phyloP scores from a whole-genome alignment of 1,284 basidiomycete species.

The Cutaneotrichosporon spelunceum region DNA sequence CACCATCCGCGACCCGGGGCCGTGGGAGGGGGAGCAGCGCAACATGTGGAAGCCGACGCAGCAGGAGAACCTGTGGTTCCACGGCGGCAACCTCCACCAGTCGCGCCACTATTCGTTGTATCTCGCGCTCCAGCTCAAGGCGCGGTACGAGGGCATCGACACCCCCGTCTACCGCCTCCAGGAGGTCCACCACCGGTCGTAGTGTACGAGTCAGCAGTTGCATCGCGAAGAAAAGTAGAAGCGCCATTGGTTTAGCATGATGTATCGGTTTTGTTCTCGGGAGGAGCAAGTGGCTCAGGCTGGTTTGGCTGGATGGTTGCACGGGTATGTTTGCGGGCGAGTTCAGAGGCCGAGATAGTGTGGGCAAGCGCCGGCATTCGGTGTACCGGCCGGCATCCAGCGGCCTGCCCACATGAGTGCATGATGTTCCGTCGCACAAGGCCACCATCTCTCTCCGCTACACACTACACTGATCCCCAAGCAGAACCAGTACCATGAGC shows the following conservation, averaged over 20 bases:
- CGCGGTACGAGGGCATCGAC: conserved; percentile 22
- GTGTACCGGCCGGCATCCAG: too few relatives aligned
- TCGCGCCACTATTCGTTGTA: conserved; percentile 24
- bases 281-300: too few relatives aligned
- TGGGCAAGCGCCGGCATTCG: too few relatives aligned
- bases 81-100: conserved; percentile 23
- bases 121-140: conserved; percentile 25
- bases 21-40: conserved; percentile 25
- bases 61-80: conserved; percentile 21
- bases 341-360: too few relatives aligned
- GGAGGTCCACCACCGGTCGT: conserved; percentile 19
- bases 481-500: not conserved
- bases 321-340: too few relatives aligned
- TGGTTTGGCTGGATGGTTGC: too few relatives aligned
- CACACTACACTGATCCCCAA: not conserved
- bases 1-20: conserved; percentile 22
- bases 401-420: too few relatives aligned
- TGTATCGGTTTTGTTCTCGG: not conserved
- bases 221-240: not conserved
- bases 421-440: too few relatives aligned
- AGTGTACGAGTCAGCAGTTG: not conserved
- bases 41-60: conserved; percentile 26
- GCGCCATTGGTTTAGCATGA: conserved; percentile 1
- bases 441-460: not conserved
- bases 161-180: conserved; percentile 23